Conservation (phyloP, 1,284 basidiomycete genomes). For the Vanrija humicola region DNA sequence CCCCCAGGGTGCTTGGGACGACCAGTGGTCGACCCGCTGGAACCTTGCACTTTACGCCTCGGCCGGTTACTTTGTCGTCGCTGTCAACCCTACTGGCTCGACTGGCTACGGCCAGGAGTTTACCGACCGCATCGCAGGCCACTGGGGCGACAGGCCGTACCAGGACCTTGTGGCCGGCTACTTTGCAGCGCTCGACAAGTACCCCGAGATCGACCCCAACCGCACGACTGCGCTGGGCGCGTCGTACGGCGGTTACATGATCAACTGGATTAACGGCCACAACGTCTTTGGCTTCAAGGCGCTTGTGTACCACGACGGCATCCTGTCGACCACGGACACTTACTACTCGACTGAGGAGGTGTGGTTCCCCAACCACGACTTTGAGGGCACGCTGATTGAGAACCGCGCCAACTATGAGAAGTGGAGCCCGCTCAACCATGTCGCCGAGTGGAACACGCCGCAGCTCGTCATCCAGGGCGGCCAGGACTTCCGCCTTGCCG, state of each 20-base stretch:
- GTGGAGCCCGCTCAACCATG: slow-evolving; percentile 66
- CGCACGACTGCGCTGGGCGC: slow-evolving; percentile 64
- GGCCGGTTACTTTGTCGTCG: slow-evolving; percentile 68
- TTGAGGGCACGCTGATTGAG: slow-evolving; percentile 25
- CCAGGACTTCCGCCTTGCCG: slow-evolving; percentile 77
- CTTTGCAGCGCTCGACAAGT: slow-evolving; percentile 63
- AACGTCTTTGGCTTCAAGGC: slow-evolving; percentile 85
- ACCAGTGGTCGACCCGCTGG: slow-evolving; percentile 81
- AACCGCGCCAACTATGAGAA: slow-evolving; percentile 37
- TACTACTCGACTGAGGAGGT: slow-evolving; percentile 67
- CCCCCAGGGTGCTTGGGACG: slow-evolving; percentile 67
- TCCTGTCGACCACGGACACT: slow-evolving; percentile 56
- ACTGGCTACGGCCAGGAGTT: slow-evolving; percentile 86
- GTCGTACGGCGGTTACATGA: slow-evolving; percentile 50
- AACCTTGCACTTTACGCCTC: slow-evolving; percentile 63
- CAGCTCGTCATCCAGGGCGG: slow-evolving; percentile 79
- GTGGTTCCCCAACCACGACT: slow-evolving; percentile 35
- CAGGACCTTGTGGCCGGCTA: slow-evolving; percentile 73
- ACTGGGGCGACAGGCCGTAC: slow-evolving; percentile 59
- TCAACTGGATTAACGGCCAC: slow-evolving; percentile 89
- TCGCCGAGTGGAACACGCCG: slow-evolving; percentile 79
- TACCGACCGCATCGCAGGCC: slow-evolving; percentile 59
- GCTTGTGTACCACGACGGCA: slow-evolving; percentile 82
- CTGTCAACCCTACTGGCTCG: slow-evolving; percentile 83
- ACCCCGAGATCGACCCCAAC: slow-evolving; percentile 76